Conservation (phyloP, 495 filamentous ascomycete genomes). For the Darksidea phi region DNA sequence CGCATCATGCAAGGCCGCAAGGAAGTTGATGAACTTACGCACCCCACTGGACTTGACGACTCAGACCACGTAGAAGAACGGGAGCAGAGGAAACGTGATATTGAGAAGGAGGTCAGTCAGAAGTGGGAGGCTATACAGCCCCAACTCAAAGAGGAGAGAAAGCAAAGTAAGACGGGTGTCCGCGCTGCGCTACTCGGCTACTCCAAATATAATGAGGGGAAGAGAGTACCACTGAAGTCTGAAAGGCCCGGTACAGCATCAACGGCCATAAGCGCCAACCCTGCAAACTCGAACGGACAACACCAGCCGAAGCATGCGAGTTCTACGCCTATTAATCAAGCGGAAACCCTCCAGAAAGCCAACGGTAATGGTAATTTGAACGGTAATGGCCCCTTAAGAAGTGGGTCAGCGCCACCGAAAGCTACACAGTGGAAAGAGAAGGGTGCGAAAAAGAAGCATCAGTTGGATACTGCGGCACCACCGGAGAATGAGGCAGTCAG, state of each 20-base stretch:
- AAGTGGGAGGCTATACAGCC: not conserved
- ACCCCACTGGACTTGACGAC: not conserved
- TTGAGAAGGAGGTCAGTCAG: not conserved
- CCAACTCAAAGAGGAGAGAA: not conserved
- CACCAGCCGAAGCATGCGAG: too few species aligned
- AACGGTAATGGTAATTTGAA: not conserved
- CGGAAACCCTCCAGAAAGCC: not conserved
- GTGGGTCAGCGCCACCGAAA: not conserved
- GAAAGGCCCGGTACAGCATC: too few species aligned
- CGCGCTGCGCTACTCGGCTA: not conserved
- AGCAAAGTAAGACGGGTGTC: not conserved
- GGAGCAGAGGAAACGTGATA: not conserved
- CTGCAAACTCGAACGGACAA: too few species aligned
- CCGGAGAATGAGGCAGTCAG: not conserved
- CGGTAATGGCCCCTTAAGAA: not conserved
- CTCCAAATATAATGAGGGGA: not conserved
- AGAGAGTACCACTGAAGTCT: too few species aligned
- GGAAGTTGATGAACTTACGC: slow-evolving; percentile 26
- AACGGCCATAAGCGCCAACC: too few species aligned
- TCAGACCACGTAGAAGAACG: not conserved
- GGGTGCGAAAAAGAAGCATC: slow-evolving; percentile 1
- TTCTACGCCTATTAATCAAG: not conserved
- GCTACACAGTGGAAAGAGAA: slow-evolving; percentile 2
- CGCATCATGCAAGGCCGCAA: slow-evolving; percentile 38
- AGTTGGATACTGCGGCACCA: not conserved